These are phyloP conservation scores for Fusarium equiseti DNA, from an alignment of 2,329 filamentous ascomycete species.

Conservation along the genomic window DNA sequence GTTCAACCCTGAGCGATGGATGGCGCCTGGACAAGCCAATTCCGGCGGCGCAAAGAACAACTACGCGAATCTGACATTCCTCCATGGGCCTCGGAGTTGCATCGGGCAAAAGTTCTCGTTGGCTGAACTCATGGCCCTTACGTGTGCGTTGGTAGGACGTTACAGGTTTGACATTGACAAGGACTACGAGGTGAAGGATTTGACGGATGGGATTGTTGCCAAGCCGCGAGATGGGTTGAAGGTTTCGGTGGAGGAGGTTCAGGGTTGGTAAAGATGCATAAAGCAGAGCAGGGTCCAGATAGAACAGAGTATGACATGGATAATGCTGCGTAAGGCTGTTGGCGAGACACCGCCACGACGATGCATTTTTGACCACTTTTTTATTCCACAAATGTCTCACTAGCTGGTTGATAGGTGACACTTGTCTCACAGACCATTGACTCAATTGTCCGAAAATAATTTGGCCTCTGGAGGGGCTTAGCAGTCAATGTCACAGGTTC, in stretches of 20 bases:
- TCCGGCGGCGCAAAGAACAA: constrained; percentile 76
- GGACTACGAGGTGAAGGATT: constrained; percentile 35
- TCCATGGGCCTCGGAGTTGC: constrained; percentile 65
- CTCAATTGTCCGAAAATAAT: background rate
- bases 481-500: background rate
- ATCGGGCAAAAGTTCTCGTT: constrained; percentile 46
- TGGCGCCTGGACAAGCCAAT: constrained; percentile 47
- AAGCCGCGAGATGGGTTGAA: constrained; percentile 28
- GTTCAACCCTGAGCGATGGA: constrained; percentile 56
- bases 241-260: constrained; percentile 8
- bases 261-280: constrained; percentile 26
- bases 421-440: background rate
- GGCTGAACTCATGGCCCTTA: constrained; percentile 40
- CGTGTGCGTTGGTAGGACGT: constrained; percentile 31
- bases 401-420: background rate
- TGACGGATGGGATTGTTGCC: constrained; percentile 39
- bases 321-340: background rate
- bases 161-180: constrained; percentile 33
- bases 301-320: background rate
- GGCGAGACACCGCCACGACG: background rate
- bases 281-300: background rate
- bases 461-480: background rate
- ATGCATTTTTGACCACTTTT: background rate
- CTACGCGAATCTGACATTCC: constrained; percentile 80
- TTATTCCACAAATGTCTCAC: background rate